Conservation (phyloP, 2,329 filamentous ascomycete genomes). For the Ophiocordyceps polyrhachis-furcata region DNA sequence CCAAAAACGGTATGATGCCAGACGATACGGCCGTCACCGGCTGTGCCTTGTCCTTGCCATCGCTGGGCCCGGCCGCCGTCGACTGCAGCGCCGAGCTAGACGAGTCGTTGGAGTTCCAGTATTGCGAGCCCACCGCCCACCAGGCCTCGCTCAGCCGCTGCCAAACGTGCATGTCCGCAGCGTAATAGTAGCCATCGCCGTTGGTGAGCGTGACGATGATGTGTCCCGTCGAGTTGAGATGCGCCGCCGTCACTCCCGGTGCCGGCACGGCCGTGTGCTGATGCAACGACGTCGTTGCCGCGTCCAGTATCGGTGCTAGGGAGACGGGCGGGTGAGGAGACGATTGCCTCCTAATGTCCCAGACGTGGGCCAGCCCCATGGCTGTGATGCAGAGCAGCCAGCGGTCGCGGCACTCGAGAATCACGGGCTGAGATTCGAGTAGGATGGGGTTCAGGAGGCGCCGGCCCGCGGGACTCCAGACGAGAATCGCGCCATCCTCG, state of each 20-base stretch:
- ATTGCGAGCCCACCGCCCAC: constrained; percentile 97
- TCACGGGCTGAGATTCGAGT: constrained; percentile 81
- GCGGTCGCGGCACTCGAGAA: constrained; percentile 74
- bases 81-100: constrained; percentile 67
- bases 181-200: constrained; percentile 86
- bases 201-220: constrained; percentile 85
- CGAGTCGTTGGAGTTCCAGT: constrained; percentile 95
- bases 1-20: constrained; percentile 81
- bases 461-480: constrained; percentile 84
- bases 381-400: constrained; percentile 84
- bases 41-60: constrained; percentile 25
- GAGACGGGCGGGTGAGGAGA: constrained; percentile 82
- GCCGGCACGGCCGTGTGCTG: constrained; percentile 56
- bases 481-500: constrained; percentile 77
- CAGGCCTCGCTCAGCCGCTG: constrained; percentile 90
- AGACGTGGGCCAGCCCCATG: constrained; percentile 77
- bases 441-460: constrained; percentile 70
- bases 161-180: constrained; percentile 72
- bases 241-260: constrained; percentile 76
- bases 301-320: constrained; percentile 71
- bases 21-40: constrained; percentile 48
- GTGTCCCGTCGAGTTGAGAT: constrained; percentile 73
- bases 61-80: constrained; percentile 40
- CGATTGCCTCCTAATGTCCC: constrained; percentile 70
- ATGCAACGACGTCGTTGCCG: constrained; percentile 62